Percentiles rank a stretch among this genome's conserved stretches.
Conservation (phyloP, 177 flowering plant species). For the Telopea speciosissima region DNA sequence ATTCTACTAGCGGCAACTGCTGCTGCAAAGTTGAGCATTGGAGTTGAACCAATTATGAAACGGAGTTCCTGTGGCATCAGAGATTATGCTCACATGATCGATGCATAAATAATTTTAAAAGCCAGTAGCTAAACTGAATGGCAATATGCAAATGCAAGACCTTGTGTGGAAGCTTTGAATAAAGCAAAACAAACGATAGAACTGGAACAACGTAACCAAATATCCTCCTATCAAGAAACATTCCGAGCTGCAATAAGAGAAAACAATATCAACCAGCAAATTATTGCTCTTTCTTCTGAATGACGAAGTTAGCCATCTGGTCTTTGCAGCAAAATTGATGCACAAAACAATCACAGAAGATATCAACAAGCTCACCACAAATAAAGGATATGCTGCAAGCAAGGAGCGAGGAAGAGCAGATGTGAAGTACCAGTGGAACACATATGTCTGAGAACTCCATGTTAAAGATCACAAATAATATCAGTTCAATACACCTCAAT, state of each 20-base stretch:
- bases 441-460: constrained; percentile 51
- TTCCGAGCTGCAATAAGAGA: constrained; percentile 63
- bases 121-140: constrained; percentile 3
- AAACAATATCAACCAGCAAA: constrained; percentile 9
- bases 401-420: constrained; percentile 94
- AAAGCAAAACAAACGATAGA: constrained; percentile 65
- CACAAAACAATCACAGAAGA: not conserved
- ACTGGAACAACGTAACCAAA: constrained; percentile 55
- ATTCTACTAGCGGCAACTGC: constrained; percentile 82
- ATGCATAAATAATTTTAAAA: constrained; percentile 1
- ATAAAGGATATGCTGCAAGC: constrained; percentile 92
- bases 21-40: constrained; percentile 85
- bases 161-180: constrained; percentile 99
- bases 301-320: not conserved
- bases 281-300: not conserved
- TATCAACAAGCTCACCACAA: constrained; percentile 48
- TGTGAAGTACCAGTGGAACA: constrained; percentile 93
- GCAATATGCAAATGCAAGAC: constrained; percentile 28
- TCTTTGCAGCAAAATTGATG: not conserved
- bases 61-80: constrained; percentile 76
- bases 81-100: not conserved
- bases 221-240: constrained; percentile 78
- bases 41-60: constrained; percentile 76
- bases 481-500: not conserved
- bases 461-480: constrained; percentile 21